These are phyloP conservation scores for Diaporthe australafricana DNA, from an alignment of 2,329 filamentous ascomycete species.

Conservation along the genomic window DNA sequence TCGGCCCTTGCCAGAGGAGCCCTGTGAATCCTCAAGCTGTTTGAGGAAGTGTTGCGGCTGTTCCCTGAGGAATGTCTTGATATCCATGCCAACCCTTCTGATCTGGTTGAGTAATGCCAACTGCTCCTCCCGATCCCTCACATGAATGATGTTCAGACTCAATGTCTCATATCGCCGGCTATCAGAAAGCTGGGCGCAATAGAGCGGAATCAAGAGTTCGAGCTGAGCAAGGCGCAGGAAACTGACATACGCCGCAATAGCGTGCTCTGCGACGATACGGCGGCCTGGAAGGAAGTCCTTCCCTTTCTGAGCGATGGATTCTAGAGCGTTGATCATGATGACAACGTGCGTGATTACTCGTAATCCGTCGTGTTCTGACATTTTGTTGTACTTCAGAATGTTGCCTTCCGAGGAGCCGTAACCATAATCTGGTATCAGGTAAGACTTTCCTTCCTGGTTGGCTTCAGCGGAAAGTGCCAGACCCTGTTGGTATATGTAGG, in stretches of 20 bases:
- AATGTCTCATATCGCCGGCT: constrained; percentile 77
- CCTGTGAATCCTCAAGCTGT: constrained; percentile 54
- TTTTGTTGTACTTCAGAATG: constrained; percentile 61
- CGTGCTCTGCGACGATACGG: constrained; percentile 66
- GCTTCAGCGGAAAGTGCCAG: constrained; percentile 61
- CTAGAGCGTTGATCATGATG: constrained; percentile 75
- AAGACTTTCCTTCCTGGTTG: constrained; percentile 54
- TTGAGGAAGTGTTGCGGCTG: constrained; percentile 69
- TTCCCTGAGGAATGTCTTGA: constrained; percentile 77
- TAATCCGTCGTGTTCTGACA: constrained; percentile 72
- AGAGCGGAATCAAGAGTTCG: constrained; percentile 85
- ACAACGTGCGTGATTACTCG: constrained; percentile 76
- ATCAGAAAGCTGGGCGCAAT: constrained; percentile 81
- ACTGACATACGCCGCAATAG: constrained; percentile 85
- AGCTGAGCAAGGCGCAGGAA: constrained; percentile 79
- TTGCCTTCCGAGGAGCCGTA: constrained; percentile 50
- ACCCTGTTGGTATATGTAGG: constrained; percentile 71
- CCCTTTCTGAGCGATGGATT: constrained; percentile 52
- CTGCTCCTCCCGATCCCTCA: constrained; percentile 75
- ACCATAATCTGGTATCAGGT: constrained; percentile 55
- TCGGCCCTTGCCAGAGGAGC: constrained; percentile 53
- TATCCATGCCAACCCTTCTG: constrained; percentile 78
- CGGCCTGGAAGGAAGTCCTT: constrained; percentile 52
- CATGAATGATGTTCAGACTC: constrained; percentile 79
- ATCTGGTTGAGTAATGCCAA: constrained; percentile 79